These are phyloP conservation scores for Kockiozyma suomiensis DNA, from an alignment of 805 yeast species.

Conservation along the genomic window DNA sequence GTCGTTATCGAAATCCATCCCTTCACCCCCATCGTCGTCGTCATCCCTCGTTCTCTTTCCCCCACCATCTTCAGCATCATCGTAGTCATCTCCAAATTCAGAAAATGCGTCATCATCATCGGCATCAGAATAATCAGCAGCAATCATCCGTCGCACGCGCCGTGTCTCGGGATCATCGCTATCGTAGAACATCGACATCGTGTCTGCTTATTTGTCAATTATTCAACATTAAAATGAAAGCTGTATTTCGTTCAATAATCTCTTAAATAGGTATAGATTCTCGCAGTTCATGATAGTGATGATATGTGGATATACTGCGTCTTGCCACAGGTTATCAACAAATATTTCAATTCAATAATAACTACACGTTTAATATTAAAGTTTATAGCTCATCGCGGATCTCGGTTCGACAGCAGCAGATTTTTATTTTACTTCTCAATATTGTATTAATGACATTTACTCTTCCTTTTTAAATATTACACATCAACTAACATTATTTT, in stretches of 20 bases:
- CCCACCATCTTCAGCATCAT: background rate
- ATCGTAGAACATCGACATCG: constrained; percentile 14
- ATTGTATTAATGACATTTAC: too few species aligned
- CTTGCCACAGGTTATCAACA: too few species aligned
- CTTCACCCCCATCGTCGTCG: background rate
- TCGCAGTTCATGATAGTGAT: too few species aligned
- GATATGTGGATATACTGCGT: too few species aligned
- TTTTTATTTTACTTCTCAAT: background rate
- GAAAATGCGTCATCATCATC: constrained; percentile 33
- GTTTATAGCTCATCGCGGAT: background rate
- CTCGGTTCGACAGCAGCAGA: background rate
- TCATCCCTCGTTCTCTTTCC: background rate
- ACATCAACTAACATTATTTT: too few species aligned
- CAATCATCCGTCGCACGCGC: constrained; percentile 28
- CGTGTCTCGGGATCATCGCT: constrained; percentile 23
- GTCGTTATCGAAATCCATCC: background rate
- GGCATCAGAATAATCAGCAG: constrained; percentile 26
- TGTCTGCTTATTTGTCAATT: too few species aligned
- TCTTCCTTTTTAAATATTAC: too few species aligned
- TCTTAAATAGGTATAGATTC: too few species aligned
- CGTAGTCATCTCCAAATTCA: constrained; percentile 38
- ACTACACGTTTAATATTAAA: too few species aligned
- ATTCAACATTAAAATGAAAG: too few species aligned
- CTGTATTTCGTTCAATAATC: too few species aligned
- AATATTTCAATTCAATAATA: too few species aligned